These are phyloP conservation scores for Leccinum solheimii DNA, from an alignment of 1,284 basidiomycete species.

Conservation along the genomic window DNA sequence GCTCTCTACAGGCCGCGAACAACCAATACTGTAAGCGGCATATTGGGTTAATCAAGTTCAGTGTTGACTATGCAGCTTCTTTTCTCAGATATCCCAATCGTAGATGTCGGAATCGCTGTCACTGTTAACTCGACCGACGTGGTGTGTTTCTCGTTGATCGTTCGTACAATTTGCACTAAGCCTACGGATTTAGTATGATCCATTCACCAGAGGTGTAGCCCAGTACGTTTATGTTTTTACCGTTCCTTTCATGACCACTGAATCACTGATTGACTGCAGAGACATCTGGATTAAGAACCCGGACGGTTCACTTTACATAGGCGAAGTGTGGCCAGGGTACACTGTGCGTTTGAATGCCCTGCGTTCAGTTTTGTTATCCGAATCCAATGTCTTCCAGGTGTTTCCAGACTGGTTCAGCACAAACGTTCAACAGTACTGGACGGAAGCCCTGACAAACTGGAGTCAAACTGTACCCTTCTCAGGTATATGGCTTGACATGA, in stretches of 20 bases:
- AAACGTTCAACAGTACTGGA: slow-evolving; percentile 59
- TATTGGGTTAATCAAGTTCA: not conserved
- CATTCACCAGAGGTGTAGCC: slow-evolving; percentile 45
- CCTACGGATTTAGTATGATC: slow-evolving; percentile 41
- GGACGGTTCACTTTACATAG: slow-evolving; percentile 64
- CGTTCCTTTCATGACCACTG: not conserved
- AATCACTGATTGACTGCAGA: slow-evolving; percentile 31
- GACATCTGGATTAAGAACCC: slow-evolving; percentile 67
- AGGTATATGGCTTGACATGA: slow-evolving; percentile 80
- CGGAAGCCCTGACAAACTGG: slow-evolving; percentile 61
- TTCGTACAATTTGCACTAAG: not conserved
- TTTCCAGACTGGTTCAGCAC: slow-evolving; percentile 73
- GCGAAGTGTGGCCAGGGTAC: slow-evolving; percentile 63
- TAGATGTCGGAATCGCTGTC: slow-evolving; percentile 39
- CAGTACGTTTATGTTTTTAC: slow-evolving; percentile 29
- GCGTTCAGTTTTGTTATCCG: not conserved
- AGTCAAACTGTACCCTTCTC: slow-evolving; percentile 54
- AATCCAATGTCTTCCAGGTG: slow-evolving; percentile 31
- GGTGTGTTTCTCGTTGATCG: slow-evolving; percentile 23
- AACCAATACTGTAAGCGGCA: slow-evolving; percentile 42
- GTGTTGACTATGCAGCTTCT: not conserved
- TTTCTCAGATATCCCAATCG: slow-evolving; percentile 44
- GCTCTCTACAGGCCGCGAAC: slow-evolving; percentile 32
- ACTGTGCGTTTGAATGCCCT: slow-evolving; percentile 31
- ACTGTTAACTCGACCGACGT: slow-evolving; percentile 43